Evolutionary conservation across 208 protist species (phyloP).

Genomic region (Tritrichomonas foetus): DNA sequence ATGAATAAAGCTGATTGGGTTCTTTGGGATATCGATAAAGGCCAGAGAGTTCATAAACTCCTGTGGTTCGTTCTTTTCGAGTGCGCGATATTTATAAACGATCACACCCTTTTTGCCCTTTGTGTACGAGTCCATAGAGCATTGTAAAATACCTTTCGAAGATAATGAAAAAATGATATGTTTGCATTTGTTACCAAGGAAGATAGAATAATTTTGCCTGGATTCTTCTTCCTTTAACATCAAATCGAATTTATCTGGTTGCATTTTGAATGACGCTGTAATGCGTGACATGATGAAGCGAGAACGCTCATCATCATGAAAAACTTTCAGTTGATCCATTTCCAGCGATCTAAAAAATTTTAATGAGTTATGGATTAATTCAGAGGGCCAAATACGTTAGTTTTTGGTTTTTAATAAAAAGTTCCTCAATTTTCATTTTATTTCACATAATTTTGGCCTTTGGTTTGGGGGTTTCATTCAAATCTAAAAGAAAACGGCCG

Average conservation of each 20-base stretch:
- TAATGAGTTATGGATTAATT: too few species aligned
- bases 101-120: background rate
- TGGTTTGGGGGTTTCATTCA: too few species aligned
- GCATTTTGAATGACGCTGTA: background rate
- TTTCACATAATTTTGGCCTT: too few species aligned
- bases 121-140: background rate
- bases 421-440: too few species aligned
- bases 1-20: background rate
- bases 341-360: too few species aligned
- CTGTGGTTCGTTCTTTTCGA: background rate
- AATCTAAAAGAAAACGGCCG: too few species aligned
- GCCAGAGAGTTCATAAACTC: background rate
- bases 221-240: constrained; percentile 23
- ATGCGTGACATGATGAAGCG: background rate
- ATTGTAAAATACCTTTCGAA: too few species aligned
- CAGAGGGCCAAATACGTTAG: too few species aligned
- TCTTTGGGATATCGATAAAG: constrained; percentile 37
- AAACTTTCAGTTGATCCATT: background rate
- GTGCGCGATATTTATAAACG: background rate
- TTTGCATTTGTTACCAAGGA: background rate
- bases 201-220: background rate
- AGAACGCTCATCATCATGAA: background rate
- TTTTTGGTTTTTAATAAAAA: too few species aligned
- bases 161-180: too few species aligned
- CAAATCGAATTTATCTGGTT: background rate